Conservation (phyloP, 768 basidiomycete species). For the Sutorius australiensis region DNA sequence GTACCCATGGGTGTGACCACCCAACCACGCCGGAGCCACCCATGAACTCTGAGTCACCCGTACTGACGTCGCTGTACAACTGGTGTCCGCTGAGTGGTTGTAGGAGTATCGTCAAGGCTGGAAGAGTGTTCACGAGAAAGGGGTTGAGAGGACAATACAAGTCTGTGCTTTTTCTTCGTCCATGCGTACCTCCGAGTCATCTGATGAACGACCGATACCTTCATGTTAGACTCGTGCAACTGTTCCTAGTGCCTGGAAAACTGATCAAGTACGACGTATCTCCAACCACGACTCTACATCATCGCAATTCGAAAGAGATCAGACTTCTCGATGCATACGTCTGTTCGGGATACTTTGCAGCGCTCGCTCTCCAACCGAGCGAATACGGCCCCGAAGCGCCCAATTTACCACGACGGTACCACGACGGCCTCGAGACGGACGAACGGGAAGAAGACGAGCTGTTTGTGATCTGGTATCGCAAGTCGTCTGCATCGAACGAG, state of each 20-base stretch:
- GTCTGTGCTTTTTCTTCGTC: constrained; percentile 41
- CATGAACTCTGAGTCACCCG: constrained; percentile 50
- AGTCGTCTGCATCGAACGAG: constrained; percentile 23
- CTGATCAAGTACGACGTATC: constrained; percentile 68
- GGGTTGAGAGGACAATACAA: constrained; percentile 75
- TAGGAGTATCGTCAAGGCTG: constrained; percentile 66
- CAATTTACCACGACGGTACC: constrained; percentile 67
- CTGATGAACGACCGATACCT: not conserved
- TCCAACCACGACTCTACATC: constrained; percentile 55
- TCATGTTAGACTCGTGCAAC: constrained; percentile 54
- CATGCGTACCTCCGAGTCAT: too few relatives aligned
- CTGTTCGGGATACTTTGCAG: constrained; percentile 82
- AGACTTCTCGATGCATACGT: constrained; percentile 74
- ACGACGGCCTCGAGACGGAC: constrained; percentile 85
- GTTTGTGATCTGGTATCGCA: constrained; percentile 75
- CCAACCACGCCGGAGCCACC: constrained; percentile 49
- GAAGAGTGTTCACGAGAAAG: constrained; percentile 67
- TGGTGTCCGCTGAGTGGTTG: constrained; percentile 87
- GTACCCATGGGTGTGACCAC: constrained; percentile 34
- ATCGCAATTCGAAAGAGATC: constrained; percentile 50
- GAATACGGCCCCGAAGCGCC: constrained; percentile 55
- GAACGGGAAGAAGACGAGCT: constrained; percentile 86
- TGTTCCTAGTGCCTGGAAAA: constrained; percentile 73
- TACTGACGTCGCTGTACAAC: constrained; percentile 67
- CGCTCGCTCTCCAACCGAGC: constrained; percentile 57